phyloP scores from a whole-genome alignment of 2,329 filamentous ascomycete species.

The Aspergillus novofumigatus region DNA sequence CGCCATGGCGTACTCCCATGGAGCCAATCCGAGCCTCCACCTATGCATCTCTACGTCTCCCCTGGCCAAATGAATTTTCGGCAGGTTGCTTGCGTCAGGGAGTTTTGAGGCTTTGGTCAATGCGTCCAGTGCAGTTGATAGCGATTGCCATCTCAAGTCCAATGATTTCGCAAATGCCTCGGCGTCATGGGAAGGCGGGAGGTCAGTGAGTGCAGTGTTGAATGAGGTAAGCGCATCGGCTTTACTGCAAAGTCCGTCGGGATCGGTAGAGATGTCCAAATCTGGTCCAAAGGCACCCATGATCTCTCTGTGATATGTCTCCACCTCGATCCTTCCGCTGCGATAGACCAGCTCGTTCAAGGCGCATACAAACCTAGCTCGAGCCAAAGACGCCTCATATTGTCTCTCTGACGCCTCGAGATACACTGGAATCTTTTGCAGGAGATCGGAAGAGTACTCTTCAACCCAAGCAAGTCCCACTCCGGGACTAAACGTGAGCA shows the following conservation, averaged over 20 bases:
- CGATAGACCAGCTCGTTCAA: constrained; percentile 57
- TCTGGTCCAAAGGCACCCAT: constrained; percentile 38
- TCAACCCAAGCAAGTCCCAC: constrained; percentile 54
- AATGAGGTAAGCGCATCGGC: constrained; percentile 55
- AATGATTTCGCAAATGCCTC: constrained; percentile 29
- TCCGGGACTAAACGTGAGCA: constrained; percentile 41
- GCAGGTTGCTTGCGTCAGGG: constrained; percentile 46
- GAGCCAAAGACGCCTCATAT: constrained; percentile 51
- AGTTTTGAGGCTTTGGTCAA: constrained; percentile 51
- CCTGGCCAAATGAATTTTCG: constrained; percentile 51
- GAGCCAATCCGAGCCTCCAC: constrained; percentile 47
- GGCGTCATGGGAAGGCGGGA: constrained; percentile 23
- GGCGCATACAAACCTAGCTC: constrained; percentile 54
- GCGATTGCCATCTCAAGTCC: constrained; percentile 48
- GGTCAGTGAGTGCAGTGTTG: constrained; percentile 45
- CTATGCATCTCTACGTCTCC: constrained; percentile 55
- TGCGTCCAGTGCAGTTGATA: constrained; percentile 48
- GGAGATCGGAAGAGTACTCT: constrained; percentile 51
- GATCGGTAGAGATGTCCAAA: constrained; percentile 40
- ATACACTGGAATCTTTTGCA: constrained; percentile 53
- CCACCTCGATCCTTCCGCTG: constrained; percentile 45
- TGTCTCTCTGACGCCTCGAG: constrained; percentile 43
- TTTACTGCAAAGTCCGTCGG: constrained; percentile 50
- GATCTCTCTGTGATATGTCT: constrained; percentile 50
- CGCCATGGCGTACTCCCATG: constrained; percentile 41